Base-by-base conservation (phyloP, 192 early-diverging fungal species). In the Coemansia sp. region DNA sequence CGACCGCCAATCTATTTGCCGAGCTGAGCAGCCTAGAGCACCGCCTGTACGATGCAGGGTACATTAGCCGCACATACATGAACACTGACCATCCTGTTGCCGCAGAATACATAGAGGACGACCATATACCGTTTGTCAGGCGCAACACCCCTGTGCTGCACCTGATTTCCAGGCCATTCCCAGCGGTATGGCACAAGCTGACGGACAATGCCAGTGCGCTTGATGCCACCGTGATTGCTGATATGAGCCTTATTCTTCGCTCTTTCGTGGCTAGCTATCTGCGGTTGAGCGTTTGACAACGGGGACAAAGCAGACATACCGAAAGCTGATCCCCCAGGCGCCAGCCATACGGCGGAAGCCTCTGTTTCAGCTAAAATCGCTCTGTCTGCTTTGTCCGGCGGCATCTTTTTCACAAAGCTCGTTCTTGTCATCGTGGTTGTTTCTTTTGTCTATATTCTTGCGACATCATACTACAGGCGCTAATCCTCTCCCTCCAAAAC, bases 131-230 rank as follows among this genome's bases (percentile, higher is more conserved):
- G 16, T 98, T 98, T 82, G 38, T 92, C 38, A 33, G 85, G 20
- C 83, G 88, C 21, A 89, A 94, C 11, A 91, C 97, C 0, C 91
- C 93, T 3, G 87, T 95, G 49, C 83, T 96, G 20, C 97, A 98
- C 71, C 62, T 94, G 33, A 98, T 98, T 59, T 87, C 95, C 6
- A 64, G 71, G 20, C 92, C 91, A 16, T 98, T 98, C 76, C 95
- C 97, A 16, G 52, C 51, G 21, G 91, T 90, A 1, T 98, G 97
- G 97, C 97, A 98, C 67, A 94, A 69, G 0, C 46, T 84, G 2
- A 43, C 81, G 63, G 97, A 98, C 75, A 87, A 94, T 67, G 90
- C 87, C 14, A 74, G 84, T 21, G 89, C 88, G 10, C 76, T 97
- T 6, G 86, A 89, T 57, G 67, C 77, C 7, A 76, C 79, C 15